phyloP scores from a whole-genome alignment of 768 basidiomycete genomes.

The Coprinellus micaceus region DNA sequence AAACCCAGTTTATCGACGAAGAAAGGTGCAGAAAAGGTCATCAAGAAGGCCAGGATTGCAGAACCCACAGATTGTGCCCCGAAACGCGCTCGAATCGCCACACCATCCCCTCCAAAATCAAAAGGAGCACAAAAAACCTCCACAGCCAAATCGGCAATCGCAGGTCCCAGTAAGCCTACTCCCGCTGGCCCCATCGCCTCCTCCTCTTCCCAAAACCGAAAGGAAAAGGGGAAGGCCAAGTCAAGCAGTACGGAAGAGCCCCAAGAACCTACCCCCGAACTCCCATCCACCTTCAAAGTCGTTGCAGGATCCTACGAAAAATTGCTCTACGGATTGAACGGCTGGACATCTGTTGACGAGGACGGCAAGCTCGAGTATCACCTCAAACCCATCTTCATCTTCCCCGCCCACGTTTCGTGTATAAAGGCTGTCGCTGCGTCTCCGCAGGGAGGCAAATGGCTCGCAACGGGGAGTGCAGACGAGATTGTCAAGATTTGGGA shows the following conservation, averaged over 20 bases:
- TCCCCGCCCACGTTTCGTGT: constrained; percentile 93
- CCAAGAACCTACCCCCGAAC: constrained; percentile 15
- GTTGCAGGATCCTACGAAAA: constrained; percentile 96
- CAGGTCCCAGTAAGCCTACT: constrained; percentile 9
- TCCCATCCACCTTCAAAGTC: constrained; percentile 73
- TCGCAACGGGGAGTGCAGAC: constrained; percentile 93
- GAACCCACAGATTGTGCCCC: constrained; percentile 14
- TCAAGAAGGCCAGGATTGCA: constrained; percentile 26
- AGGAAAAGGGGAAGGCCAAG: constrained; percentile 20
- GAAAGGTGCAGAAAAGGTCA: constrained; percentile 16
- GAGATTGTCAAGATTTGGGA: constrained; percentile 99
- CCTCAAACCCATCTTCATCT: constrained; percentile 86
- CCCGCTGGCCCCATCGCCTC: constrained; percentile 9
- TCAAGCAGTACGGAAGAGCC: constrained; percentile 19
- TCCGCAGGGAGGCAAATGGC: constrained; percentile 90
- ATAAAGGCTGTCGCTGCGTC: constrained; percentile 89
- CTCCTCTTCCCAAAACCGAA: not conserved
- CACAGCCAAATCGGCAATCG: constrained; percentile 1
- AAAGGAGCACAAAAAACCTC: not conserved
- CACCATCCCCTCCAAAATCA: constrained; percentile 1
- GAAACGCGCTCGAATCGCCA: constrained; percentile 15
- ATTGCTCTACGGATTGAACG: constrained; percentile 86
- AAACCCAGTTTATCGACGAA: not conserved
- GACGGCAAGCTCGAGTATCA: constrained; percentile 31
- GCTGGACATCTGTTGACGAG: constrained; percentile 40